Evolutionary conservation across 768 basidiomycete species (phyloP).

Genomic region (Russula griseocarnosa): DNA sequence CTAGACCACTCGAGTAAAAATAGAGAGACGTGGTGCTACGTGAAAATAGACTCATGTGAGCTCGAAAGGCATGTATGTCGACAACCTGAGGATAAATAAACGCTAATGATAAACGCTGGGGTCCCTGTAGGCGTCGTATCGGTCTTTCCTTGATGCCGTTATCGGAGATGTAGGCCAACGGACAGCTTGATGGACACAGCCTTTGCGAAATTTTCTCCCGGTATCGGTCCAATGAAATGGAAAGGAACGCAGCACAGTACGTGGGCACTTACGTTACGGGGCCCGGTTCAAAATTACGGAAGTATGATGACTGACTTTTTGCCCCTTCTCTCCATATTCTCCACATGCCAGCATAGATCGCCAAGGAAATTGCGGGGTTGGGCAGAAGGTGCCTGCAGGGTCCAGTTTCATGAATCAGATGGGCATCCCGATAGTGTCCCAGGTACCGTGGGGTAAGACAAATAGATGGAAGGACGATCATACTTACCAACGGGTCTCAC

Average conservation of each 20-base stretch:
- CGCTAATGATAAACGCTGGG: background rate
- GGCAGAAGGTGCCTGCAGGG: conserved; percentile 7
- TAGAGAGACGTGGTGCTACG: background rate
- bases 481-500: background rate
- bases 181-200: no score
- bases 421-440: background rate
- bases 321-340: background rate
- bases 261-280: no score
- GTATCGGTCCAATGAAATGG: background rate
- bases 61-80: background rate
- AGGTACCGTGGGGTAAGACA: background rate
- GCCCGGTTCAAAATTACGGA: background rate
- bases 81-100: background rate
- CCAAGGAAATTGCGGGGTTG: background rate
- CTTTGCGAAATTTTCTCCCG: background rate
- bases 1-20: background rate
- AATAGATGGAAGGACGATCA: background rate
- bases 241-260: background rate
- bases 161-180: background rate
- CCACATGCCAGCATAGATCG: background rate
- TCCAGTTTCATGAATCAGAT: background rate
- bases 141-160: background rate
- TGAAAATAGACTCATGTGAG: background rate
- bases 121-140: background rate
- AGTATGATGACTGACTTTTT: background rate